A percentile compares a stretch with the other conserved stretches of the same genome.
These are phyloP conservation scores for Emergomyces orientalis DNA, from an alignment of 2,329 filamentous ascomycete genomes.

Conservation along the genomic window DNA sequence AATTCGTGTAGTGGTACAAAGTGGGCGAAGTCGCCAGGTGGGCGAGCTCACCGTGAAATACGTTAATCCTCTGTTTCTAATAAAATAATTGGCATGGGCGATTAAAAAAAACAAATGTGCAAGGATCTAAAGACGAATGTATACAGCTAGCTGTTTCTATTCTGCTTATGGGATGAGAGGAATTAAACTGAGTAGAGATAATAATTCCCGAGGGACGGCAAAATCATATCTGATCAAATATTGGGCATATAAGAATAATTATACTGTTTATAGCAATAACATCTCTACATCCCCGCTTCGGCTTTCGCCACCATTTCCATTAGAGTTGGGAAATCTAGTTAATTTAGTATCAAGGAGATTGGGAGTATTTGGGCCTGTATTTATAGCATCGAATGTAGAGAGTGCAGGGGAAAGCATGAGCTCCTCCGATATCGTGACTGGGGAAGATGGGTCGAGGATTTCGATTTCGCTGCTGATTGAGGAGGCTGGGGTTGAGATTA, in stretches of 20 bases:
- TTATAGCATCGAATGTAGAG: not conserved
- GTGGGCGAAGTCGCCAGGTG: too few species aligned
- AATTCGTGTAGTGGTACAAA: too few species aligned
- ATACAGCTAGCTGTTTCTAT: not conserved
- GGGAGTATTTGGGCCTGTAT: not conserved
- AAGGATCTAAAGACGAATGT: not conserved
- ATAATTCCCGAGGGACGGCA: not conserved
- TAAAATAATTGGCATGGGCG: not conserved
- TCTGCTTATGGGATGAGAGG: not conserved
- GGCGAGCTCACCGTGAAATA: too few species aligned
- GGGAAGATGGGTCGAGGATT: constrained; percentile 5
- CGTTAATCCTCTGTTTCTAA: not conserved
- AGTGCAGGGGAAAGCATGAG: constrained; percentile 1
- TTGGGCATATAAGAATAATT: too few species aligned
- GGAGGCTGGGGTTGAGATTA: not conserved
- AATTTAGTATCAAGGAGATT: not conserved
- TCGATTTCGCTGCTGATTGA: constrained; percentile 1
- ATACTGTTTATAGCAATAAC: not conserved
- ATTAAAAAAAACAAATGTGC: not conserved
- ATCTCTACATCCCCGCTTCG: not conserved
- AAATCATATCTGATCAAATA: not conserved
- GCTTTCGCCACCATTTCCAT: not conserved
- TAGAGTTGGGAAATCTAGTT: not conserved
- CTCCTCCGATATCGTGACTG: not conserved
- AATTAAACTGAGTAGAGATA: not conserved